Evolutionary conservation across 2,329 filamentous ascomycete genomes (phyloP).

Genomic region (Dactylella cylindrospora): DNA sequence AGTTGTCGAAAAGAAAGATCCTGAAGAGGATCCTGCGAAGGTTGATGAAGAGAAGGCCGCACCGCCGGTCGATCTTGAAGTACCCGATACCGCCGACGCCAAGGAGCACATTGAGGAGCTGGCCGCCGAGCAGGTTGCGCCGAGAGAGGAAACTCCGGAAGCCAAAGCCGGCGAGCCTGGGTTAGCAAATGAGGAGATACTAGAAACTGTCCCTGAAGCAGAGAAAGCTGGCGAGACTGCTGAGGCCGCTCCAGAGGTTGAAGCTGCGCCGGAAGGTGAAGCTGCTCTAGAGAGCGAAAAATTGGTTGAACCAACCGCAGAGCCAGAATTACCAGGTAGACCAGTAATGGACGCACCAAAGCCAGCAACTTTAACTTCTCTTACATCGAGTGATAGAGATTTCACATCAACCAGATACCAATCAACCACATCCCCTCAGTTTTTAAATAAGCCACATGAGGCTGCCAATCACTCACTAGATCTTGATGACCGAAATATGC

Average conservation of each 20-base stretch:
- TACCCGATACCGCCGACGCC: conserved; percentile 37
- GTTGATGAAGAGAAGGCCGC: conserved; percentile 11
- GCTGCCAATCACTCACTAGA: conserved; percentile 30
- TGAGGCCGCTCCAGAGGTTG: conserved; percentile 1
- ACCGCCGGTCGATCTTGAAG: conserved; percentile 22
- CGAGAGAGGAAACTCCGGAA: conserved; percentile 16
- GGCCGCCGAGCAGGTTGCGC: neutral
- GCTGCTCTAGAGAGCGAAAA: neutral
- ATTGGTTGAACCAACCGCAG: conserved; percentile 5
- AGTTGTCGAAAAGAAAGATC: conserved; percentile 7
- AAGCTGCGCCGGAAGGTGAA: conserved; percentile 11
- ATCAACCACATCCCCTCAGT: conserved; percentile 34
- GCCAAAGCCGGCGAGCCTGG: conserved; percentile 8
- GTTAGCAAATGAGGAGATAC: conserved; percentile 5
- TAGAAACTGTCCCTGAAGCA: neutral
- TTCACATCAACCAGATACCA: conserved; percentile 41
- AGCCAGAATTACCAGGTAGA: conserved; percentile 14
- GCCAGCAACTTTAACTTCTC: conserved; percentile 25
- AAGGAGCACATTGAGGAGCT: conserved; percentile 12
- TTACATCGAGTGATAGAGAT: conserved; percentile 36
- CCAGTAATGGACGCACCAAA: conserved; percentile 33
- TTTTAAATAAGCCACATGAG: conserved; percentile 35
- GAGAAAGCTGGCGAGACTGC: too few relatives aligned
- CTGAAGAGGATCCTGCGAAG: conserved; percentile 9
- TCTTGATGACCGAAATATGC: conserved; percentile 39